These are phyloP conservation scores for Morella rubra DNA, from an alignment of 306 rosid species.

Conservation along the genomic window DNA sequence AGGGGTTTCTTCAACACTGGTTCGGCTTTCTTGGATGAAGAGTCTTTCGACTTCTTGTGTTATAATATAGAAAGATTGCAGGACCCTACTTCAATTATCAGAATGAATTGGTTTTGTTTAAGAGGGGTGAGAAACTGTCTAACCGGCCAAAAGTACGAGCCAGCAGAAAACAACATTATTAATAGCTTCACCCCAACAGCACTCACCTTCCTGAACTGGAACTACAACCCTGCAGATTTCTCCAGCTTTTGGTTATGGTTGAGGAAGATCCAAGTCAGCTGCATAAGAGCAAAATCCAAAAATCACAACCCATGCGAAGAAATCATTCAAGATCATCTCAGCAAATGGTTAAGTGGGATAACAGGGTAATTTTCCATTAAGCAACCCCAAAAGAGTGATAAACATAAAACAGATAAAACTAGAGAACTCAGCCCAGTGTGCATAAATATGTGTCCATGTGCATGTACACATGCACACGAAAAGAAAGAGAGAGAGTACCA, in stretches of 20 bases:
- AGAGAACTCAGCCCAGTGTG: too few relatives aligned
- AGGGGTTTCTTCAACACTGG: constrained; percentile 50
- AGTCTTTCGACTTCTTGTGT: too few relatives aligned
- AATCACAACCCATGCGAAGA: not conserved
- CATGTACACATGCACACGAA: too few relatives aligned
- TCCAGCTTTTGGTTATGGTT: constrained; percentile 78
- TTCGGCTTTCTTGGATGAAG: constrained; percentile 23
- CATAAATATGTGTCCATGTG: too few relatives aligned
- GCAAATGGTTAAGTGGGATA: not conserved
- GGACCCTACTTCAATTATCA: constrained; percentile 19
- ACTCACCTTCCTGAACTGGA: not conserved
- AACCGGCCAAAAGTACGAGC: too few relatives aligned
- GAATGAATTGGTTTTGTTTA: not conserved
- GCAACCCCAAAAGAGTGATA: too few relatives aligned
- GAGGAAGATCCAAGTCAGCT: constrained; percentile 99
- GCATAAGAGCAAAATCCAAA: constrained; percentile 32
- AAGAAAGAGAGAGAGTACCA: too few relatives aligned
- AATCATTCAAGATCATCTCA: not conserved
- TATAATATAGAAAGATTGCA: too few relatives aligned
- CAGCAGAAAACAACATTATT: not conserved
- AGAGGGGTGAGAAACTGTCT: too few relatives aligned
- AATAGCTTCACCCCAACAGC: constrained; percentile 35
- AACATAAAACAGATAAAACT: too few relatives aligned
- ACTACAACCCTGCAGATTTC: constrained; percentile 29
- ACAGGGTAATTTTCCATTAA: too few relatives aligned